phyloP scores from a whole-genome alignment of 208 protist species.

The Porcisia deanei region DNA sequence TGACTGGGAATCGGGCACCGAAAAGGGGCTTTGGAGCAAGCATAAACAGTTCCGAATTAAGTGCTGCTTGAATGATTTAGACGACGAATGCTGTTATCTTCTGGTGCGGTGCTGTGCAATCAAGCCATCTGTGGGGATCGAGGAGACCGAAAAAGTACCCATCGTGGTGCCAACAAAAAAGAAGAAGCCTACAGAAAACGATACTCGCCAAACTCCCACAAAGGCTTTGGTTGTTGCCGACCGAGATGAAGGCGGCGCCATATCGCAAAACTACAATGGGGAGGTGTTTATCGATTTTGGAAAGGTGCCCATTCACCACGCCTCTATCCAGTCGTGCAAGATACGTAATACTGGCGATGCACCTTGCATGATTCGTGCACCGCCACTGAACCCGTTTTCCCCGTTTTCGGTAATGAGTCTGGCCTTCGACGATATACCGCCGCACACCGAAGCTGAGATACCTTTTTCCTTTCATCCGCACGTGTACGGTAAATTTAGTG shows the following conservation, averaged over 20 bases:
- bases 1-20: slow-evolving; percentile 21
- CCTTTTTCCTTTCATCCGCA: slow-evolving; percentile 56
- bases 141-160: not conserved
- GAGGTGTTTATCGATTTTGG: slow-evolving; percentile 53
- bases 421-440: slow-evolving; percentile 29
- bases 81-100: slow-evolving; percentile 22
- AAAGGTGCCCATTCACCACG: slow-evolving; percentile 60
- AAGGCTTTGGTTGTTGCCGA: slow-evolving; percentile 5
- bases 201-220: not conserved
- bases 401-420: slow-evolving; percentile 57
- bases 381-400: slow-evolving; percentile 55
- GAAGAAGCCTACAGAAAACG: not conserved
- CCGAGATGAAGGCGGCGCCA: not conserved
- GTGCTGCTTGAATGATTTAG: slow-evolving; percentile 19
- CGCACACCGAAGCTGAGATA: slow-evolving; percentile 36
- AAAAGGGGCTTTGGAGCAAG: slow-evolving; percentile 19
- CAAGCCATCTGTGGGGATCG: slow-evolving; percentile 12
- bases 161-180: not conserved
- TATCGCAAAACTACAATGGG: not conserved
- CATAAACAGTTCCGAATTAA: slow-evolving; percentile 29
- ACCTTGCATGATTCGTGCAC: slow-evolving; percentile 38
- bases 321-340: slow-evolving; percentile 37
- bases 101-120: slow-evolving; percentile 27
- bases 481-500: slow-evolving; percentile 58
- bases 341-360: slow-evolving; percentile 42